Evolutionary conservation across 116 monocot species (phyloP), one percentile per base, ranked within the genome.

Genomic region (Trichopus zeylanicus): DNA sequence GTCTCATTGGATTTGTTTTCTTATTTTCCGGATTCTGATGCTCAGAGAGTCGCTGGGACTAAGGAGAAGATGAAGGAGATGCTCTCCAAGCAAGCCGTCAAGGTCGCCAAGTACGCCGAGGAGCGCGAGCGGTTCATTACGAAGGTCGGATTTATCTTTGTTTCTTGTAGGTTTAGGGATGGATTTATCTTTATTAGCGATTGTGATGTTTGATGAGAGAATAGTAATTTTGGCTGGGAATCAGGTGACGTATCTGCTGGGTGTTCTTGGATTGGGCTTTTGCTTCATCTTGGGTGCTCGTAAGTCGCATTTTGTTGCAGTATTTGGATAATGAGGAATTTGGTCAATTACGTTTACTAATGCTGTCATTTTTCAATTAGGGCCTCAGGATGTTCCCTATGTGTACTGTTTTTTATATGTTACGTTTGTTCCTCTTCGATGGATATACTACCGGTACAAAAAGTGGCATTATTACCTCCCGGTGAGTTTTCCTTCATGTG

Each of bases 381-480:
- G 98, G 35, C 91, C 98, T 12, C 87, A 98, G 32, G 91, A 98
- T 78, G 63, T 98, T 56, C 98, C 87, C 0, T 98, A 91, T 66
- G 79, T 84, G 56, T 98, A 98, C 55, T 88, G 87, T 55, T 55
- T 88, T 46, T 98, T 98, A 75, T 91, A 80, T 74, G 57, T 98
- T 37, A 74, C 66, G 20, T 98, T 98, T 39, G 98, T 98, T 70
- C 91, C 91, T 46, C 87, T 91, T 29, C 74, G 98, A 15, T 98
- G 98, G 98, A 87, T 98, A 51, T 98, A 98, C 63, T 98, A 98
- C 67, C 76, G 91, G 10, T 98, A 81, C 75, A 98, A 91, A 82
- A 98, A 98, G 69, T 98, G 88, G 91, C 98, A 91, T 61, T 98
- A 98, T 60, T 91, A 98, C 67, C 88, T 98, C 33, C 73, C 91